Evolutionary conservation across 2,329 filamentous ascomycete genomes (phyloP).

Genomic region (Pochonia chlamydosporia): DNA sequence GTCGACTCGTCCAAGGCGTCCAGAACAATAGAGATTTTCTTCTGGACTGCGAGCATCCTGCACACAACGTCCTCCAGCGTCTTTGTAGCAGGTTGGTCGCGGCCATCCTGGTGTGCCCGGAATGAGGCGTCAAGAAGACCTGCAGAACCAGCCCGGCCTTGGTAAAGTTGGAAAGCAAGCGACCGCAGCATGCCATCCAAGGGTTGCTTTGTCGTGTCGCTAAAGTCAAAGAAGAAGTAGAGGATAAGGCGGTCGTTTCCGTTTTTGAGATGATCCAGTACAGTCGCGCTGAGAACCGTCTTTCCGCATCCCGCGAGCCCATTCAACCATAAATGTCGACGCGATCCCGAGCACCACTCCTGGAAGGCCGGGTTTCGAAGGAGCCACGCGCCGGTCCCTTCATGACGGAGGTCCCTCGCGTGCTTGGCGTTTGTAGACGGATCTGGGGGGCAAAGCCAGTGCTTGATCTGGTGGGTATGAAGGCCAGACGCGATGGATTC

Average conservation of each 20-base stretch:
- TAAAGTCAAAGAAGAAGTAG: slow-evolving; percentile 18
- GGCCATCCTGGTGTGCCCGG: slow-evolving; percentile 1
- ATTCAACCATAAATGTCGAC: slow-evolving; percentile 15
- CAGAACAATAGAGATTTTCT: slow-evolving; percentile 10
- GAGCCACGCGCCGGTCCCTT: slow-evolving; percentile 12
- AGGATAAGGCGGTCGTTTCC: background rate
- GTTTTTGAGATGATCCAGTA: slow-evolving; percentile 12
- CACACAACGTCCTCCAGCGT: slow-evolving; percentile 1
- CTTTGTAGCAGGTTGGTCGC: background rate
- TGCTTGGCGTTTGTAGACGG: slow-evolving; percentile 7
- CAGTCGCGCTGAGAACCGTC: slow-evolving; percentile 10
- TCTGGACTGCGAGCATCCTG: slow-evolving; percentile 14
- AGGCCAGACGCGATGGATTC: slow-evolving; percentile 1
- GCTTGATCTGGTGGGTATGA: slow-evolving; percentile 2
- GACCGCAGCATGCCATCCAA: slow-evolving; percentile 10
- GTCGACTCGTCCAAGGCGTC: slow-evolving; percentile 19
- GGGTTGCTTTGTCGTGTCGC: slow-evolving; percentile 13
- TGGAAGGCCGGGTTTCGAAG: slow-evolving; percentile 6
- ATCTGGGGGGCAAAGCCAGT: slow-evolving; percentile 12
- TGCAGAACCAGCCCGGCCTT: slow-evolving; percentile 1
- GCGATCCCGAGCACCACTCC: slow-evolving; percentile 11
- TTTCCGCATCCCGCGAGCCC: slow-evolving; percentile 15
- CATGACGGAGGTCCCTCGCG: slow-evolving; percentile 9
- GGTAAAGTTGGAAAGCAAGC: slow-evolving; percentile 16
- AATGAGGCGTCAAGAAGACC: slow-evolving; percentile 1